These are phyloP conservation scores for Fistulinella cinereoalba DNA, from an alignment of 1,284 basidiomycete species.

Conservation along the genomic window DNA sequence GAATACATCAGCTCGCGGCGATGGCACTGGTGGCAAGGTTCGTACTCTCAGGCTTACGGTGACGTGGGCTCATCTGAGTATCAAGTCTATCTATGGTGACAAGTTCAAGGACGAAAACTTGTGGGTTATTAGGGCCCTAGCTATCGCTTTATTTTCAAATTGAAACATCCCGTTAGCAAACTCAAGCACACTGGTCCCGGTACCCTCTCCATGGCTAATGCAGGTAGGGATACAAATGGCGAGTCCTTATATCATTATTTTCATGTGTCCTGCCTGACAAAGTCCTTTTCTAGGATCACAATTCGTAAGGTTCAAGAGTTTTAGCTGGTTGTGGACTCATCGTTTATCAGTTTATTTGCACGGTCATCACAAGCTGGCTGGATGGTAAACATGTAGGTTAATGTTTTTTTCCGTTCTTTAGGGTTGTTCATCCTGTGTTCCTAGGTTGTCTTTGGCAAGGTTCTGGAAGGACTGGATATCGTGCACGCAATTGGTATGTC, in stretches of 20 bases:
- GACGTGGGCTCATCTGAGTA: conserved; percentile 1
- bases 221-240: conserved; percentile 85
- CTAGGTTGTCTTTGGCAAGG: conserved; percentile 88
- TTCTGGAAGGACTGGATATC: conserved; percentile 88
- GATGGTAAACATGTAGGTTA: conserved; percentile 64
- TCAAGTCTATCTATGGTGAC: conserved; percentile 85
- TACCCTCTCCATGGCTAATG: conserved; percentile 91
- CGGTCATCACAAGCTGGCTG: conserved; percentile 73
- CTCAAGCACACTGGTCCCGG: conserved; percentile 86
- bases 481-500: conserved; percentile 67
- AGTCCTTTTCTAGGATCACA: conserved; percentile 59
- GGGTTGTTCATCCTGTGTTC: conserved; percentile 1
- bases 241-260: conserved; percentile 17
- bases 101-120: conserved; percentile 98
- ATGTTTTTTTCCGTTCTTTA: not conserved
- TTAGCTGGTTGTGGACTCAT: conserved; percentile 4
- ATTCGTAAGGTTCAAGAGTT: conserved; percentile 54
- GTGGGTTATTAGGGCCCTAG: conserved; percentile 41
- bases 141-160: not conserved
- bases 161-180: conserved; percentile 52
- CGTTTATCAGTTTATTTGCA: conserved; percentile 71
- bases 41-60: not conserved
- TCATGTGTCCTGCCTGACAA: conserved; percentile 1
- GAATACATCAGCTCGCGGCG: conserved; percentile 65
- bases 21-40: conserved; percentile 92